Base-by-base conservation (phyloP, 2,329 filamentous ascomycete species). In the Aspergillus sp. region DNA sequence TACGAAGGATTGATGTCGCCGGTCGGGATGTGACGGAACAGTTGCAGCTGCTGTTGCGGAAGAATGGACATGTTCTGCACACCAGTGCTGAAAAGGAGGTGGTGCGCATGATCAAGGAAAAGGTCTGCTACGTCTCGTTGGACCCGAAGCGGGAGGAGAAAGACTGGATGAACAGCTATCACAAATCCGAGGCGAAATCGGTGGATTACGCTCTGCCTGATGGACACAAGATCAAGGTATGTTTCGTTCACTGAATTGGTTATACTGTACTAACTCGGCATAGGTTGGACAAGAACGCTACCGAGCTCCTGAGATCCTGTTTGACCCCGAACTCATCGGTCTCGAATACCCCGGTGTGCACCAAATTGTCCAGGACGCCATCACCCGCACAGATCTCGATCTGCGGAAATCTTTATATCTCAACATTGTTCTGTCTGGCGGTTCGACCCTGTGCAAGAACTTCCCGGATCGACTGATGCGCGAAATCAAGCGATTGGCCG, bases 41-140 rank as follows among this genome's bases (percentile, higher is more conserved):
- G 64, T 75, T 98, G 71, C 93, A 98, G 70, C 83, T 86, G 47
- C 72, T 97, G 56, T 75, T 98, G 55, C 81, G 93, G 60, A 97
- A 96, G 76, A 88, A 84, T 57, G 93, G 93, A 39, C 89, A 93
- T 64, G 82, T 96, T 12, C 95, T 98, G 67, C 91, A 97, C 70
- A 98, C 93, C 12, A 96, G 90, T 64, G 93, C 93, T 9, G 93
- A 98, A 76, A 98, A 98, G 74, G 93, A 98, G 71, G 90, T 96
- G n/a, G 93, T 98, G 45, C 82, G 91, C 53, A 79, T 89, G 68
- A 96, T 98, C 72, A 98, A 98, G 73, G 93, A 98, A 76, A 88
- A 87, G 62, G 85, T 89, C 38, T 86, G 88, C 45, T 98, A 97
- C 65, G 86, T 98, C 33, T 90, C 93, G 26, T 72, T 87, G 41